These are phyloP conservation scores for Cinchona pubescens DNA, from an alignment of 257 asterid species.

Conservation along the genomic window DNA sequence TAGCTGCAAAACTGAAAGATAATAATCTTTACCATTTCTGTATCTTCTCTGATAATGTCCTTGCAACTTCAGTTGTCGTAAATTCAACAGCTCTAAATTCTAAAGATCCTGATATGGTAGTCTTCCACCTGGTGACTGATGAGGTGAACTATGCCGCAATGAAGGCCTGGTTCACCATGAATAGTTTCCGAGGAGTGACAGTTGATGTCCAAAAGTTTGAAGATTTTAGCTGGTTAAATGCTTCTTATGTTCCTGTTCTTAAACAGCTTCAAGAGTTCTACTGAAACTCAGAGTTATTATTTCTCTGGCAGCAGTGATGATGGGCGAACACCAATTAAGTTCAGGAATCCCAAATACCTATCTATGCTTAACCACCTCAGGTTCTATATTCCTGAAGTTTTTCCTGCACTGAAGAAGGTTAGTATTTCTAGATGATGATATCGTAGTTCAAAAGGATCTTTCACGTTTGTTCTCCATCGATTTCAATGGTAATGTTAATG, in stretches of 20 bases:
- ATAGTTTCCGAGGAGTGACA: slow-evolving; percentile 40
- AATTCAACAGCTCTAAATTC: slow-evolving; percentile 42
- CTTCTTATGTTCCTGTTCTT: slow-evolving; percentile 45
- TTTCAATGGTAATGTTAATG: slow-evolving; percentile 48
- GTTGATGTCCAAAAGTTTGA: slow-evolving; percentile 43
- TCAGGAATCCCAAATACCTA: slow-evolving; percentile 45
- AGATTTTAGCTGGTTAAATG: slow-evolving; percentile 45
- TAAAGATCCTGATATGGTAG: slow-evolving; percentile 33
- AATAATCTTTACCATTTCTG: slow-evolving; percentile 43
- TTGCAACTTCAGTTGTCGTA: slow-evolving; percentile 47
- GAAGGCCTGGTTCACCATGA: slow-evolving; percentile 51
- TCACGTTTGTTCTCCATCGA: slow-evolving; percentile 36
- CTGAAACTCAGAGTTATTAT: slow-evolving; percentile 39
- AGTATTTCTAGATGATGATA: slow-evolving; percentile 47
- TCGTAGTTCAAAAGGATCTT: slow-evolving; percentile 48
- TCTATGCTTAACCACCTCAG: slow-evolving; percentile 53
- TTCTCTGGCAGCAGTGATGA: slow-evolving; percentile 38
- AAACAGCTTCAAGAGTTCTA: slow-evolving; percentile 51
- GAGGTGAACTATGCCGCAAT: slow-evolving; percentile 50
- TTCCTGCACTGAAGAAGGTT: slow-evolving; percentile 41
- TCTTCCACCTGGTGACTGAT: slow-evolving; percentile 46
- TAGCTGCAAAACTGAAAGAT: slow-evolving; percentile 31
- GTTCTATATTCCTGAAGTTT: slow-evolving; percentile 48
- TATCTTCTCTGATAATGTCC: slow-evolving; percentile 48
- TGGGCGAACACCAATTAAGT: slow-evolving; percentile 41